phyloP scores from a whole-genome alignment of 1,284 basidiomycete genomes.

The Apiotrichum gracile region DNA sequence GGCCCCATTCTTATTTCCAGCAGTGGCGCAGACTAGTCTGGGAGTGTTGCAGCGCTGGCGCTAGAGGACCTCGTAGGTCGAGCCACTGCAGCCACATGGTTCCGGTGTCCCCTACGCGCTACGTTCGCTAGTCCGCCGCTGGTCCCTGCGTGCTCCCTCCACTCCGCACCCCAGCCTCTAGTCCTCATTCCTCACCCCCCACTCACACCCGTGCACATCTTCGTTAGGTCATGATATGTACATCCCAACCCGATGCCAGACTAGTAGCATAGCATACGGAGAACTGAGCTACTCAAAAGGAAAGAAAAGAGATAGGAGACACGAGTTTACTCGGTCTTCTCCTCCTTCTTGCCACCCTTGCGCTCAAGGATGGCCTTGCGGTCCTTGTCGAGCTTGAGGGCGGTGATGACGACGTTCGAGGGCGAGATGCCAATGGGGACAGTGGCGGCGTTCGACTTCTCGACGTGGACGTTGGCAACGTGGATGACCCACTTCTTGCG shows the following conservation, averaged over 20 bases:
- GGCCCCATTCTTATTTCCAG: too few species aligned
- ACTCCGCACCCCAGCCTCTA: too few species aligned
- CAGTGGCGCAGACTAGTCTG: too few species aligned
- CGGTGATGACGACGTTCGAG: conserved; percentile 92
- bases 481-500: conserved; percentile 99
- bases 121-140: too few species aligned
- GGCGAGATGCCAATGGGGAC: conserved; percentile 93
- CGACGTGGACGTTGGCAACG: conserved; percentile 94
- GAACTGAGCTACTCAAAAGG: conserved; percentile 6
- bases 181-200: too few species aligned
- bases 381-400: conserved; percentile 62
- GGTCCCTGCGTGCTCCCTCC: too few species aligned
- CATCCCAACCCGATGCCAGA: conserved; percentile 13
- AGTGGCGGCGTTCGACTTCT: conserved; percentile 96
- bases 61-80: too few species aligned
- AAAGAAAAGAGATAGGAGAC: background rate
- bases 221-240: too few species aligned
- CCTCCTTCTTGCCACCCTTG: conserved; percentile 47
- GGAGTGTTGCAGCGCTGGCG: too few species aligned
- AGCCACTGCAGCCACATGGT: too few species aligned
- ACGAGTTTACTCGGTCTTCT: conserved; percentile 35
- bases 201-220: too few species aligned
- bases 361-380: conserved; percentile 50
- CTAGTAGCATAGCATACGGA: background rate
- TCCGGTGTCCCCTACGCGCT: too few species aligned